A percentile compares a stretch with the other conserved stretches of the same genome.
These are phyloP conservation scores for Phytopythium cucurbitacearum DNA, from an alignment of 352 stramenopile genomes.

Conservation along the genomic window DNA sequence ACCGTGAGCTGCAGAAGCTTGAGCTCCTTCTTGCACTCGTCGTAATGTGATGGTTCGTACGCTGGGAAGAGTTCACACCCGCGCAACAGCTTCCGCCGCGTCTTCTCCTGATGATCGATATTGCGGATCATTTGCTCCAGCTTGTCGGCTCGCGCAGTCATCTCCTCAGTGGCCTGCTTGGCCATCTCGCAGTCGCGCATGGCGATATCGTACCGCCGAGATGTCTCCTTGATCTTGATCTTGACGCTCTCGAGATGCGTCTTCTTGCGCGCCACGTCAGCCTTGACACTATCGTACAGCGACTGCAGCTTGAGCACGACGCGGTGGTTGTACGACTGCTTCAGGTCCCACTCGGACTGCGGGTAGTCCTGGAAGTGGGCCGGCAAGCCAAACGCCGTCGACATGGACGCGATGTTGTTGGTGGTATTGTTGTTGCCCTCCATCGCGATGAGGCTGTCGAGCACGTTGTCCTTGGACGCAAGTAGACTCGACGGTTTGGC, in stretches of 20 bases:
- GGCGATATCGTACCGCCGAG: constrained; percentile 49
- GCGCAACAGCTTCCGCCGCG: constrained; percentile 58
- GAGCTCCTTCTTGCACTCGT: constrained; percentile 63
- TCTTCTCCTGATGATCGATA: constrained; percentile 74
- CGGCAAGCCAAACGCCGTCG: constrained; percentile 53
- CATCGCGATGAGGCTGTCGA: neutral
- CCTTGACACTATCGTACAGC: constrained; percentile 57
- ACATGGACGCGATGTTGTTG: constrained; percentile 16
- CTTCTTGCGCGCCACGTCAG: constrained; percentile 60
- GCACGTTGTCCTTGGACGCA: constrained; percentile 18
- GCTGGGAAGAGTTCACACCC: constrained; percentile 63
- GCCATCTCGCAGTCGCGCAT: constrained; percentile 81
- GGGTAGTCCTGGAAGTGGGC: constrained; percentile 78
- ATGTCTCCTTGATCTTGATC: constrained; percentile 58
- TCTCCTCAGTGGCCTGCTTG: constrained; percentile 68
- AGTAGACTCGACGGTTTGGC: constrained; percentile 3
- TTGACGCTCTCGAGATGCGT: constrained; percentile 53
- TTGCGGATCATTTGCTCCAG: constrained; percentile 54
- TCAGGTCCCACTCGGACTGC: constrained; percentile 73
- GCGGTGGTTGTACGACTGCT: constrained; percentile 75
- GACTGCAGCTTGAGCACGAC: constrained; percentile 75
- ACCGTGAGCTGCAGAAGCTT: constrained; percentile 66
- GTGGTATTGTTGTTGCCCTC: neutral
- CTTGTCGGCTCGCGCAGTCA: constrained; percentile 61
- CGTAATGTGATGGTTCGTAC: constrained; percentile 53